Evolutionary conservation across 2,329 filamentous ascomycete genomes (phyloP).

Genomic region (Sclerotinia glacialis): DNA sequence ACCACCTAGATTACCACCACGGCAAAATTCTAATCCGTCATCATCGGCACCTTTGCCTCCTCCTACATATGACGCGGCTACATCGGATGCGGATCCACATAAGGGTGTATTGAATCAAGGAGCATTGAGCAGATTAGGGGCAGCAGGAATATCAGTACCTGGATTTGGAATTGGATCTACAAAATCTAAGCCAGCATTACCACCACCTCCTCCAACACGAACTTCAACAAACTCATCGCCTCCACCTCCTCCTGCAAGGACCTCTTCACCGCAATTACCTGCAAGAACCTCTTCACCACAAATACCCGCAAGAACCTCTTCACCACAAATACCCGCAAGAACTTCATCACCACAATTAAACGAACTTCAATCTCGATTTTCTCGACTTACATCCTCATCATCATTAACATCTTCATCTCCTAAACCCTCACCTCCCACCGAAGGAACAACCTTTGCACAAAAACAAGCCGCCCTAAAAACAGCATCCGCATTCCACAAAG

Average conservation of each 20-base stretch:
- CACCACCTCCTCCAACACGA: slow-evolving; percentile 29
- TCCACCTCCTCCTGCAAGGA: slow-evolving; percentile 22
- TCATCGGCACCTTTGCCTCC: slow-evolving; percentile 44
- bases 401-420: slow-evolving; percentile 34
- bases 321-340: slow-evolving; percentile 21
- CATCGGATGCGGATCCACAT: slow-evolving; percentile 36
- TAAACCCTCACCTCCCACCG: slow-evolving; percentile 36
- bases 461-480: slow-evolving; percentile 55
- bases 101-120: slow-evolving; percentile 42
- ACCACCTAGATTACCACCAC: slow-evolving; percentile 59
- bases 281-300: slow-evolving; percentile 24
- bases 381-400: slow-evolving; percentile 27
- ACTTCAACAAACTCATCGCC: slow-evolving; percentile 26
- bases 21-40: slow-evolving; percentile 41
- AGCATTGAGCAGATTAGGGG: slow-evolving; percentile 55
- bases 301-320: slow-evolving; percentile 26
- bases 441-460: slow-evolving; percentile 52
- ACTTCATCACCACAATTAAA: slow-evolving; percentile 34
- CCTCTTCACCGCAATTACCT: slow-evolving; percentile 25
- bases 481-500: slow-evolving; percentile 48
- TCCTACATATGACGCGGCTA: slow-evolving; percentile 37
- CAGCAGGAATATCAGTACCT: slow-evolving; percentile 64
- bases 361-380: slow-evolving; percentile 41
- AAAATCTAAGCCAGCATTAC: slow-evolving; percentile 39
- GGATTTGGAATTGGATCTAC: slow-evolving; percentile 57